These are phyloP conservation scores for Cordyceps militaris DNA, from an alignment of 2,329 filamentous ascomycete species.

Conservation along the genomic window DNA sequence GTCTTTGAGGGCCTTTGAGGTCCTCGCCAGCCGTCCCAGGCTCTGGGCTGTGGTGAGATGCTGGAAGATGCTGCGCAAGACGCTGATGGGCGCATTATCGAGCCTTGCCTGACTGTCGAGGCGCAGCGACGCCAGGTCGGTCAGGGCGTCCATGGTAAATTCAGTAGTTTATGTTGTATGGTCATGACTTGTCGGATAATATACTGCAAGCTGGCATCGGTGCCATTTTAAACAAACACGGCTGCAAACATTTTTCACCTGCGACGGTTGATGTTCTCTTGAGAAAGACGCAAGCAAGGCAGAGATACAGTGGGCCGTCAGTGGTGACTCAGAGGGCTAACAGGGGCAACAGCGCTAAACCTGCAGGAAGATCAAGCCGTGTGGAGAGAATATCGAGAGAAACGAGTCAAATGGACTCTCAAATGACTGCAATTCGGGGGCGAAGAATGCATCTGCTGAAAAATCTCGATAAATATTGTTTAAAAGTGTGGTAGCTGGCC, in stretches of 20 bases:
- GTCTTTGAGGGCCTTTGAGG: slow-evolving; percentile 28
- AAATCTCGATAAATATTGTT: not conserved
- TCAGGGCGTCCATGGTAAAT: not conserved
- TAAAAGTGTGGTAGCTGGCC: too few species aligned
- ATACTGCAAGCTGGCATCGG: not conserved
- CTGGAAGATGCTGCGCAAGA: slow-evolving; percentile 33
- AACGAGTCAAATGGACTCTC: not conserved
- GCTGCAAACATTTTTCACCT: not conserved
- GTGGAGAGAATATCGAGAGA: too few species aligned
- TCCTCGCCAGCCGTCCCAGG: slow-evolving; percentile 27
- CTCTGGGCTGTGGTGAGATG: slow-evolving; percentile 36
- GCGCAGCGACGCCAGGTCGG: not conserved
- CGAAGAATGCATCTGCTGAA: not conserved
- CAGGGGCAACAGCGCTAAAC: slow-evolving; percentile 2
- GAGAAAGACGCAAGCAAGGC: not conserved
- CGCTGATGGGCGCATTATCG: slow-evolving; percentile 33
- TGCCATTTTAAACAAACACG: not conserved
- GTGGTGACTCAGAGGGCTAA: slow-evolving; percentile 8
- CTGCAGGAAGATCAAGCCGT: not conserved
- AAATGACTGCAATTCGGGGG: not conserved
- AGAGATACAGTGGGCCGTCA: slow-evolving; percentile 4
- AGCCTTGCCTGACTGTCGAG: slow-evolving; percentile 17
- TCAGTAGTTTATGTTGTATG: not conserved
- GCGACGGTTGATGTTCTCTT: not conserved
- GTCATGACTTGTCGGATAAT: not conserved